A percentile compares a stretch with the other conserved stretches of the same genome.
Conservation (phyloP, 2,329 filamentous ascomycete genomes). For the Microcera coccophila region DNA sequence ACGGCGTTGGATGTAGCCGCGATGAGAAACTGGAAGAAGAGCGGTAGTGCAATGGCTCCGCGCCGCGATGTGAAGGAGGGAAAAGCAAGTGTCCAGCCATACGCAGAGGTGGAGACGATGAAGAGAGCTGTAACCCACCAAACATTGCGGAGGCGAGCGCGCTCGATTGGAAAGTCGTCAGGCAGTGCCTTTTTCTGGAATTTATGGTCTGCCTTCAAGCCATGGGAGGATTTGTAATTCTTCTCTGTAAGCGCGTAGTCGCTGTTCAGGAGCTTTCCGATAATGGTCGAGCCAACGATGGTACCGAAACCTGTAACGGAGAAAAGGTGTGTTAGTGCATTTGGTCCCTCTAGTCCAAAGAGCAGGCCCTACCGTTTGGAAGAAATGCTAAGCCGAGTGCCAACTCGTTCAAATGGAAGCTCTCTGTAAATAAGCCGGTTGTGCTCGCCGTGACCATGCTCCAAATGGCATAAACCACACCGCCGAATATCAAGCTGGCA, state of each 20-base stretch:
- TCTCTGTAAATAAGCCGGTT: conserved; percentile 1
- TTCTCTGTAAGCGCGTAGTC: conserved; percentile 4
- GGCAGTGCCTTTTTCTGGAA: conserved; percentile 2
- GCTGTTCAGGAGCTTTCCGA: conserved; percentile 2
- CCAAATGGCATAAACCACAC: conserved; percentile 7
- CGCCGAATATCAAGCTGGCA: conserved; percentile 1
- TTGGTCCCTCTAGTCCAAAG: no score
- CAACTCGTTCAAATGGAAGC: conserved; percentile 3
- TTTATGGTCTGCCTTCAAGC: neutral
- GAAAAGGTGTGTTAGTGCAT: neutral
- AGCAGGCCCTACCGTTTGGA: conserved; percentile 3
- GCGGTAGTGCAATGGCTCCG: conserved; percentile 2
- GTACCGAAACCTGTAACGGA: conserved; percentile 2
- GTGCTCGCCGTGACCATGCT: conserved; percentile 9
- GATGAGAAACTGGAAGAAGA: conserved; percentile 4
- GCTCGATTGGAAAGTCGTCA: conserved; percentile 6
- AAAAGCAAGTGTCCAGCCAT: conserved; percentile 1
- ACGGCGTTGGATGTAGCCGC: conserved; percentile 5
- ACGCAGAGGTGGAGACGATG: conserved; percentile 1
- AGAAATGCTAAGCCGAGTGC: conserved; percentile 6
- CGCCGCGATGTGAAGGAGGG: neutral
- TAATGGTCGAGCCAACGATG: conserved; percentile 4
- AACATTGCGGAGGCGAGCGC: conserved; percentile 3
- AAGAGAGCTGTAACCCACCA: neutral
- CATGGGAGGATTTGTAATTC: neutral